A percentile compares a stretch with the other conserved stretches of the same genome.
These are phyloP conservation scores for Hansenula sp. DNA, from an alignment of 1,139 yeast species.

Conservation along the genomic window DNA sequence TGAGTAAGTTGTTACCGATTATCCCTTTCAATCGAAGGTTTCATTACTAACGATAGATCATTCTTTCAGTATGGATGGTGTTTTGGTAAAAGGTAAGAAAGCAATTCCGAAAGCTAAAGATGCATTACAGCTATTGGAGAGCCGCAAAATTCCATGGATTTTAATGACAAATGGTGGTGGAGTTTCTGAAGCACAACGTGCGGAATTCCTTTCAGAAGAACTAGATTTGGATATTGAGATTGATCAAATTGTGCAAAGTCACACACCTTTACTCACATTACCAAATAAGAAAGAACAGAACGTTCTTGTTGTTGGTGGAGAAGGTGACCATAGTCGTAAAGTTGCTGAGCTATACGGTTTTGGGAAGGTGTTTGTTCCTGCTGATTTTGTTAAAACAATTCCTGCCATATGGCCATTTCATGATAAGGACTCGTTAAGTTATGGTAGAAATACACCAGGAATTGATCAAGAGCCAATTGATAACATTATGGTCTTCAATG, in stretches of 20 bases:
- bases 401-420: constrained; percentile 76
- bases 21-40: background rate
- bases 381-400: constrained; percentile 59
- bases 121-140: constrained; percentile 57
- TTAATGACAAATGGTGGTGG: constrained; percentile 96
- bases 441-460: constrained; percentile 33
- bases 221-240: constrained; percentile 50
- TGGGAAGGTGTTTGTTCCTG: constrained; percentile 68
- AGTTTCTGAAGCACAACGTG: constrained; percentile 59
- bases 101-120: constrained; percentile 66
- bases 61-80: constrained; percentile 74
- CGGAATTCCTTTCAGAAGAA: constrained; percentile 48
- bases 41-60: no score
- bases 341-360: constrained; percentile 85
- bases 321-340: constrained; percentile 59
- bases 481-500: constrained; percentile 83
- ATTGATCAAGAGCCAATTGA: constrained; percentile 53
- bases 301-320: constrained; percentile 84
- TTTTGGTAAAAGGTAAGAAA: constrained; percentile 71
- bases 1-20: constrained; percentile 23
- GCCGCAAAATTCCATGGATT: constrained; percentile 69
- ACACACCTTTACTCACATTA: constrained; percentile 79
- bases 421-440: constrained; percentile 44
- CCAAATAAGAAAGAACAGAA: constrained; percentile 45
- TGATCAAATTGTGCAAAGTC: constrained; percentile 79